Percentiles rank a stretch among this genome's conserved stretches.
Evolutionary conservation across 768 basidiomycete species (phyloP).

Genomic region (Brasilioporus rufonigricans): DNA sequence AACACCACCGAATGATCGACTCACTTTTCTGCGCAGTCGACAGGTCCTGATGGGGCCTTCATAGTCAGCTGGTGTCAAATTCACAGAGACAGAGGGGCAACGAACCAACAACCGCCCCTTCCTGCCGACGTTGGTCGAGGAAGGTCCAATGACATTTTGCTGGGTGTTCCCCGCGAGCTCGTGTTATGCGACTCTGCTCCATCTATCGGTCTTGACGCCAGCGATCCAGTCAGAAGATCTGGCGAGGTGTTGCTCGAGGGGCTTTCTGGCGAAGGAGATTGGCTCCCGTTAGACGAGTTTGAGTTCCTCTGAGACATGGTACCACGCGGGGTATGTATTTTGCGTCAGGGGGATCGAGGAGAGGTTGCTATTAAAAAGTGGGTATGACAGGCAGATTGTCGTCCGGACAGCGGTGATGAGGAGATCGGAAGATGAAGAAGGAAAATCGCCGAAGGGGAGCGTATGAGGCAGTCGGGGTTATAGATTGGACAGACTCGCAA

Average conservation of each 20-base stretch:
- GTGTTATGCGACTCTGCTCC: constrained; percentile 26
- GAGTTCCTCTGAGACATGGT: constrained; percentile 52
- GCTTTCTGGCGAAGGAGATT: constrained; percentile 46
- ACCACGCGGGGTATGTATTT: constrained; percentile 12
- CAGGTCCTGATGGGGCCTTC: constrained; percentile 59
- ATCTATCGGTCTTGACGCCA: constrained; percentile 37
- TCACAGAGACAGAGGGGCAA: constrained; percentile 14
- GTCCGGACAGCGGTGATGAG: constrained; percentile 24
- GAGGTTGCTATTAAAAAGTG: constrained; percentile 29
- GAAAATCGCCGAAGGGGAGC: constrained; percentile 27
- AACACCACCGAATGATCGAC: neutral
- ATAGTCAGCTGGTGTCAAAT: constrained; percentile 7
- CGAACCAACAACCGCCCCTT: constrained; percentile 81
- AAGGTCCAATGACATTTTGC: constrained; percentile 46
- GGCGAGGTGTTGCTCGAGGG: constrained; percentile 46
- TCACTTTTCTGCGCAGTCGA: constrained; percentile 76
- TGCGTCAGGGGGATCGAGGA: constrained; percentile 22
- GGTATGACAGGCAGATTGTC: constrained; percentile 15
- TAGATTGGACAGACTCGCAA: constrained; percentile 25
- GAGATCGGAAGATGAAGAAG: constrained; percentile 25
- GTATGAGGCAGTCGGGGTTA: constrained; percentile 29
- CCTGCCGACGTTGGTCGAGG: constrained; percentile 54
- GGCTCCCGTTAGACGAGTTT: constrained; percentile 48
- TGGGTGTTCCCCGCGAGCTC: constrained; percentile 41
- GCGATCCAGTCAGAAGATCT: constrained; percentile 35